A percentile compares a stretch with the other conserved stretches of the same genome.
These are phyloP conservation scores for Cyberlindnera sargentensis DNA, from an alignment of 805 yeast species.

Conservation along the genomic window DNA sequence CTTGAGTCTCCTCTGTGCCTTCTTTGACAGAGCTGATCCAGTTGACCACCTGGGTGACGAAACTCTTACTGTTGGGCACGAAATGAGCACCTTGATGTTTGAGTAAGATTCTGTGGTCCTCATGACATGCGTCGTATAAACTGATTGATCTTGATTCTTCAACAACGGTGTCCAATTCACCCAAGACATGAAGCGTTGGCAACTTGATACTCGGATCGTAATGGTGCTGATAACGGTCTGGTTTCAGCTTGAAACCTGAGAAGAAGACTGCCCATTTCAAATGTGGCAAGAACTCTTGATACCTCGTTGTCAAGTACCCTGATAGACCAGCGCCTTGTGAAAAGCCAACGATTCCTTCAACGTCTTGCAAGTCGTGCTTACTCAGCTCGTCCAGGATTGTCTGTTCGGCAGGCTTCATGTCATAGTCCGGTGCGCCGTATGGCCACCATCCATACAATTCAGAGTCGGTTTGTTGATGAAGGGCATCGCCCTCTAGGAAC, in stretches of 20 bases:
- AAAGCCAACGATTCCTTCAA: constrained; percentile 82
- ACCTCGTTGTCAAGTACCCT: constrained; percentile 46
- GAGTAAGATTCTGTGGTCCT: constrained; percentile 36
- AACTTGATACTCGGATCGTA: constrained; percentile 16
- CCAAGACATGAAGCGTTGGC: constrained; percentile 65
- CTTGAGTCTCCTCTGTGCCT: not conserved
- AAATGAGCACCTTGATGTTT: constrained; percentile 96
- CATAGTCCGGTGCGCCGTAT: constrained; percentile 26
- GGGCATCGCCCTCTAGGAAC: constrained; percentile 52
- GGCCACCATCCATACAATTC: constrained; percentile 68
- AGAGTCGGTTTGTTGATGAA: constrained; percentile 40
- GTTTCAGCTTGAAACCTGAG: constrained; percentile 48
- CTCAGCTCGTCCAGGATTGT: constrained; percentile 35
- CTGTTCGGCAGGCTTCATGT: constrained; percentile 30
- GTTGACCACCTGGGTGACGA: constrained; percentile 25
- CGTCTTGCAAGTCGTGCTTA: constrained; percentile 51
- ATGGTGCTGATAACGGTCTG: constrained; percentile 18
- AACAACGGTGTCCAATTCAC: constrained; percentile 86
- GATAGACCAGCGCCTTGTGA: constrained; percentile 90
- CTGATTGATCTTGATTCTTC: constrained; percentile 57
- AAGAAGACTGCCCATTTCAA: constrained; percentile 51
- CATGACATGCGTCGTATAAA: constrained; percentile 46
- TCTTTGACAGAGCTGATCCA: constrained; percentile 24
- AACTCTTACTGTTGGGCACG: constrained; percentile 75
- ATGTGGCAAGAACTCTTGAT: constrained; percentile 20